A percentile compares a stretch with the other conserved stretches of the same genome.
These are phyloP conservation scores for Kregervanrija fluxuum DNA, from an alignment of 805 yeast genomes.

Conservation along the genomic window DNA sequence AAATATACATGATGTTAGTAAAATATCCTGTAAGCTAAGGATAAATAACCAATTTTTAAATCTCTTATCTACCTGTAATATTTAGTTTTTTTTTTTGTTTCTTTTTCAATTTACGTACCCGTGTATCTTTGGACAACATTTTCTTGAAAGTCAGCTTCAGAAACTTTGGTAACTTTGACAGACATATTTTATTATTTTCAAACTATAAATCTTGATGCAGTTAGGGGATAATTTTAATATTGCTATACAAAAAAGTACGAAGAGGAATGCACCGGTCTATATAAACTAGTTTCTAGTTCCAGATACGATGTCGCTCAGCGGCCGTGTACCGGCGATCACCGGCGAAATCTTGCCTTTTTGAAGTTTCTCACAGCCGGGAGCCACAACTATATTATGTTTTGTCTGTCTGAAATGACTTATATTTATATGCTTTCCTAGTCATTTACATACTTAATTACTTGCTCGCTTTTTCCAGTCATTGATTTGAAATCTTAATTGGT, in stretches of 20 bases:
- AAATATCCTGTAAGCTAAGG: too few species aligned
- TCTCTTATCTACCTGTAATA: neutral
- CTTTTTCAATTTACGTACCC: slow-evolving; percentile 24
- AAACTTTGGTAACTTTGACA: slow-evolving; percentile 11
- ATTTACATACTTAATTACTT: neutral
- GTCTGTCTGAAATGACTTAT: neutral
- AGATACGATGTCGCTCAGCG: too few species aligned
- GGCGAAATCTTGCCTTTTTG: neutral
- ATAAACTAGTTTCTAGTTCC: too few species aligned
- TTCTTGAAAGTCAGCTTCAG: slow-evolving; percentile 36
- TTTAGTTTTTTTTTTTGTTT: neutral
- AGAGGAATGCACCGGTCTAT: too few species aligned
- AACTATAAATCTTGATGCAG: too few species aligned
- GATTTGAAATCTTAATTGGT: slow-evolving; percentile 13
- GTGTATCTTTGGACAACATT: slow-evolving; percentile 46
- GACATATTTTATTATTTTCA: slow-evolving; percentile 2
- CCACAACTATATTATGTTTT: neutral
- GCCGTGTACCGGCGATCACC: neutral
- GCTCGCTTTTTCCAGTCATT: slow-evolving; percentile 9
- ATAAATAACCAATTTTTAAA: neutral
- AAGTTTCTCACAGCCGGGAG: too few species aligned
- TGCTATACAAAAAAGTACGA: too few species aligned
- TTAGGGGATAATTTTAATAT: too few species aligned
- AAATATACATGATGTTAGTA: neutral
- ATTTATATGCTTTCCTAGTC: neutral